Conservation (phyloP, 495 filamentous ascomycete genomes). For the Neurospora terricola region DNA sequence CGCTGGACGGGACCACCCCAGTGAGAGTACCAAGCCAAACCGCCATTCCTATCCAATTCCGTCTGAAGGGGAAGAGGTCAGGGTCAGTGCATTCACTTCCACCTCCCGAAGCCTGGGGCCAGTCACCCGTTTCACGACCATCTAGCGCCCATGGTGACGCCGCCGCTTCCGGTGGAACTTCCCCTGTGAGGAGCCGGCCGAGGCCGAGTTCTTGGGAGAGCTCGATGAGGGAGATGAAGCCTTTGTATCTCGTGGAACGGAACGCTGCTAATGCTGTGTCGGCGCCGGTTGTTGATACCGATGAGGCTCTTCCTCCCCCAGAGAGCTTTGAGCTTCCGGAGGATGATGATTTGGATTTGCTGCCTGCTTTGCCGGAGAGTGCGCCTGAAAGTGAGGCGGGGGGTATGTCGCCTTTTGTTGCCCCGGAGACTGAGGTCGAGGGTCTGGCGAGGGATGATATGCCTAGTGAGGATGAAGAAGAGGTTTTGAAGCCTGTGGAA, state of each 20-base stretch:
- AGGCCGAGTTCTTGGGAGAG: constrained; percentile 43
- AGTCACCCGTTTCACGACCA: constrained; percentile 20
- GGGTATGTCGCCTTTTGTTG: not conserved
- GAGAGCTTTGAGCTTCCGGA: not conserved
- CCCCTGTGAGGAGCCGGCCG: constrained; percentile 19
- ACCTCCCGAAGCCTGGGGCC: constrained; percentile 24
- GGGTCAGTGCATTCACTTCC: constrained; percentile 23
- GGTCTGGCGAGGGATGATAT: not conserved
- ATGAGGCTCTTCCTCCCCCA: not conserved
- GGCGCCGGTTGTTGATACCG: not conserved
- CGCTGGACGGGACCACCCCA: constrained; percentile 28
- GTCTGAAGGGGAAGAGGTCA: constrained; percentile 30
- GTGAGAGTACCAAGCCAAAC: constrained; percentile 36
- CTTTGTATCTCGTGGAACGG: constrained; percentile 39
- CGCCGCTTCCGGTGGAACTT: constrained; percentile 6
- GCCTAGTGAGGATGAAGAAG: not conserved
- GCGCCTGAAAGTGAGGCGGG: not conserved
- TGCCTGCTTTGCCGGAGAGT: not conserved
- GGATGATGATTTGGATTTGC: not conserved
- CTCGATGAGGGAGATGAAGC: constrained; percentile 34
- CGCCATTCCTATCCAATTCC: constrained; percentile 40
- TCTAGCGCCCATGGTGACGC: not conserved
- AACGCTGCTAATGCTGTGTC: constrained; percentile 1
- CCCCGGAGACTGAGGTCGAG: not conserved
- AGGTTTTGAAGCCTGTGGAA: not conserved